Percentiles rank a stretch among this genome's conserved stretches.
Conservation (phyloP, 2,329 filamentous ascomycete species). For the Cladosporium austrohemisphaericum region DNA sequence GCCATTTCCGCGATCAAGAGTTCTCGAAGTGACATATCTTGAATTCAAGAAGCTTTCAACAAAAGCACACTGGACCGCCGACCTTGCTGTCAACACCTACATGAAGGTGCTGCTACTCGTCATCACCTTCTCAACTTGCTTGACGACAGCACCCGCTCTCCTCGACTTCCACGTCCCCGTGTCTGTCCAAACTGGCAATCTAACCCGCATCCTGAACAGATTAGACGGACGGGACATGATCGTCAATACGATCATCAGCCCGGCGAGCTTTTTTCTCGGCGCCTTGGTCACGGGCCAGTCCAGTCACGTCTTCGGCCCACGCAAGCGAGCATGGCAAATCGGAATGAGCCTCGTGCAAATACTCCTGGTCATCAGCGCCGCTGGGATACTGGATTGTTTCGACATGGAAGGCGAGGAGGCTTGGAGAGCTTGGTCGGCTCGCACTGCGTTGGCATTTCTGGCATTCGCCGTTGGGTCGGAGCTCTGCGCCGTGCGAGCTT, state of each 20-base stretch:
- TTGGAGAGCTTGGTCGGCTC: no score
- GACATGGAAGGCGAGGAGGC: no score
- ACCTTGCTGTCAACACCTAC: constrained; percentile 23
- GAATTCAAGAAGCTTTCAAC: not conserved
- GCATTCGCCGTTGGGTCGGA: no score
- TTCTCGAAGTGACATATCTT: no score
- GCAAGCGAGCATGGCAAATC: constrained; percentile 51
- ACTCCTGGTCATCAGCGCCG: constrained; percentile 51
- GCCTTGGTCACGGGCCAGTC: constrained; percentile 56
- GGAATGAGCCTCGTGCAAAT: constrained; percentile 54
- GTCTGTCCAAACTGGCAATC: constrained; percentile 63
- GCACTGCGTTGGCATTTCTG: no score
- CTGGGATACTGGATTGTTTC: constrained; percentile 50
- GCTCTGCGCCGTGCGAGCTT: no score
- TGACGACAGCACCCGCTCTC: constrained; percentile 57
- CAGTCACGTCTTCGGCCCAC: constrained; percentile 50
- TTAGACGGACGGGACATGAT: no score
- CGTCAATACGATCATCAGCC: constrained; percentile 52
- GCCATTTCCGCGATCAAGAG: not conserved
- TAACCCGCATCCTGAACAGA: constrained; percentile 22
- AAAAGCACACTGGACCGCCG: not conserved
- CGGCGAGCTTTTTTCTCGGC: constrained; percentile 55
- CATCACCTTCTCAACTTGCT: constrained; percentile 39
- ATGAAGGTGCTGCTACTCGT: constrained; percentile 32
- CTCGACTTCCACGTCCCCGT: constrained; percentile 61